Evolutionary conservation across 306 rosid species (phyloP).

Genomic region (Cicer yamashitae): DNA sequence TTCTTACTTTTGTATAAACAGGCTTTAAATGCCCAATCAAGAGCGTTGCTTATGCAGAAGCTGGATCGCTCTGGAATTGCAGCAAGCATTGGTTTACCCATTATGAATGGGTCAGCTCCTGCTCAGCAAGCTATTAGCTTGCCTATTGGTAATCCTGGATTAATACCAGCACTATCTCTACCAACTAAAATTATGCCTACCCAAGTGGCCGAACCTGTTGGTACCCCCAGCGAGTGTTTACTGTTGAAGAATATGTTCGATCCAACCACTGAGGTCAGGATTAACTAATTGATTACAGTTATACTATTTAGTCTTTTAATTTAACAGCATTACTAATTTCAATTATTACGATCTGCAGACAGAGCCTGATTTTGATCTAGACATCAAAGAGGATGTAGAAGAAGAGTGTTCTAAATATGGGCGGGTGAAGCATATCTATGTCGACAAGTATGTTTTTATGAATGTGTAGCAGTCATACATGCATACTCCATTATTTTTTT

Average conservation of each 20-base stretch:
- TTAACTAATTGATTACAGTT: constrained; percentile 32
- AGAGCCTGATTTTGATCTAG: constrained; percentile 88
- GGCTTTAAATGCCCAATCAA: constrained; percentile 96
- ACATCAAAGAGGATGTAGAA: constrained; percentile 93
- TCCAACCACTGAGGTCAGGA: constrained; percentile 84
- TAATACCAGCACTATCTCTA: constrained; percentile 59
- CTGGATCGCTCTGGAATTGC: constrained; percentile 96
- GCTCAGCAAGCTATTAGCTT: constrained; percentile 57
- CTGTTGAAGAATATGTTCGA: constrained; percentile 96
- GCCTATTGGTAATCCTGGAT: constrained; percentile 75
- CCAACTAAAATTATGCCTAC: constrained; percentile 59
- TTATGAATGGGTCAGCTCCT: constrained; percentile 70
- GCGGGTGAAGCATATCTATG: constrained; percentile 83
- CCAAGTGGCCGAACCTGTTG: constrained; percentile 68
- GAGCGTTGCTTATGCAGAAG: constrained; percentile 94
- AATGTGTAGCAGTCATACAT: neutral
- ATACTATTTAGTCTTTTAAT: constrained; percentile 15
- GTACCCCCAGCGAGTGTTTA: constrained; percentile 86
- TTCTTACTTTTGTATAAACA: constrained; percentile 46
- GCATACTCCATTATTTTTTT: neutral
- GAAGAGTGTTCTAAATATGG: constrained; percentile 97
- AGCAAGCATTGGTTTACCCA: constrained; percentile 82
- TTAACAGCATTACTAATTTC: constrained; percentile 35
- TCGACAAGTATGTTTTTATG: constrained; percentile 77
- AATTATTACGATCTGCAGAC: constrained; percentile 56